A percentile compares a stretch with the other conserved stretches of the same genome.
Evolutionary conservation across 1,284 basidiomycete genomes (phyloP).

Genomic region (Leccinum angustisporum): DNA sequence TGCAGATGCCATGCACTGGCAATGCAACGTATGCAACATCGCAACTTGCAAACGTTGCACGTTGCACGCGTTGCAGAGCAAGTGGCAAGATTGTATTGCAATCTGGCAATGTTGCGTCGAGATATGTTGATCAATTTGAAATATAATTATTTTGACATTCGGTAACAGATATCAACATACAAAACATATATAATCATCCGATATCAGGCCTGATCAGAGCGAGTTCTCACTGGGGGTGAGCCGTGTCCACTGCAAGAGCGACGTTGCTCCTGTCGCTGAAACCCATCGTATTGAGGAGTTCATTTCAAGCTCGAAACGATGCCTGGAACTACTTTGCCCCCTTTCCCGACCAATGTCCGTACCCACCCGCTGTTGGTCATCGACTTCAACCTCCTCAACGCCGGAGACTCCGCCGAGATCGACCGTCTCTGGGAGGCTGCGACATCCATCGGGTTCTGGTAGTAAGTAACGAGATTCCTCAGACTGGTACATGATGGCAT

Average conservation of each 20-base stretch:
- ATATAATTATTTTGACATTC: neutral
- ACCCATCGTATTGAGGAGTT: neutral
- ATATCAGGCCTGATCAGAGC: neutral
- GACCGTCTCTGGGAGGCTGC: neutral
- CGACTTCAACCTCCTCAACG: slow-evolving; percentile 46
- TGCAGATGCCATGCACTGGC: neutral
- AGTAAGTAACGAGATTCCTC: neutral
- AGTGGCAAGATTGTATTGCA: neutral
- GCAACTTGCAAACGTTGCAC: neutral
- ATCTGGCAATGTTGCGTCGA: neutral
- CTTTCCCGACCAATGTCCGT: slow-evolving; percentile 45
- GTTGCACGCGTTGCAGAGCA: neutral
- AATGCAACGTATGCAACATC: neutral
- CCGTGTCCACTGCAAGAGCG: neutral
- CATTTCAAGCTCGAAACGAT: slow-evolving; percentile 9
- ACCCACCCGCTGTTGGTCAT: slow-evolving; percentile 38
- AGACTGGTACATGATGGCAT: neutral
- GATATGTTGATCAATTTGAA: neutral
- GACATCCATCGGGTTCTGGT: neutral
- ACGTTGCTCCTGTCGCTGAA: neutral
- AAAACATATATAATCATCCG: neutral
- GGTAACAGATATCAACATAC: neutral
- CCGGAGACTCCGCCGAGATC: slow-evolving; percentile 39
- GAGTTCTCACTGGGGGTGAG: neutral
- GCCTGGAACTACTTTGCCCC: slow-evolving; percentile 32